phyloP scores from a whole-genome alignment of 495 filamentous ascomycete genomes.

The Aspergillus steynii region DNA sequence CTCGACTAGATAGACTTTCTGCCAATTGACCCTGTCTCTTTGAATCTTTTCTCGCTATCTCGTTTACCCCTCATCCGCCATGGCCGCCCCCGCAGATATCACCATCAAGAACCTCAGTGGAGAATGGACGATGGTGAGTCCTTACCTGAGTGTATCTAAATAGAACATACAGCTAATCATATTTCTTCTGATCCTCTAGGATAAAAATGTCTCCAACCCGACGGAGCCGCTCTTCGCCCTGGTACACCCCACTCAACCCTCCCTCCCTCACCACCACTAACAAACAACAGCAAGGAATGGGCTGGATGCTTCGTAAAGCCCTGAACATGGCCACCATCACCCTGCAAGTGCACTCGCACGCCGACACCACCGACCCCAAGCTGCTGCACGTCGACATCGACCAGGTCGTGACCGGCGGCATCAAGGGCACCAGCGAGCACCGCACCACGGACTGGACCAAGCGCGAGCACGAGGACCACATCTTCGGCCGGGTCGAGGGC shows the following conservation, averaged over 20 bases:
- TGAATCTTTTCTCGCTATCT: neutral
- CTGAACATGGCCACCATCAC: slow-evolving; percentile 72
- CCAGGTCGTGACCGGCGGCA: slow-evolving; percentile 73
- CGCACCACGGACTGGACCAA: slow-evolving; percentile 69
- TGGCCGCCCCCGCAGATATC: slow-evolving; percentile 78
- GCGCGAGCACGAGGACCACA: slow-evolving; percentile 73
- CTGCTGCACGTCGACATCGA: slow-evolving; percentile 77
- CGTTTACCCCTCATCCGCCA: slow-evolving; percentile 41
- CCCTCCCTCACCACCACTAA: slow-evolving; percentile 12
- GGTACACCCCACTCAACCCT: slow-evolving; percentile 33
- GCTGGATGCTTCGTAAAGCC: slow-evolving; percentile 79
- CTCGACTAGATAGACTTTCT: too few species aligned
- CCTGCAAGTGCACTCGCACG: slow-evolving; percentile 66
- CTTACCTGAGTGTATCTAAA: slow-evolving; percentile 11
- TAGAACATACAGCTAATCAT: neutral
- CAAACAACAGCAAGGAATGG: slow-evolving; percentile 67
- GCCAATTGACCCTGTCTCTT: neutral
- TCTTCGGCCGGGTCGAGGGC: slow-evolving; percentile 75
- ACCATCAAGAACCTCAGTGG: slow-evolving; percentile 75
- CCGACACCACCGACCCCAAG: slow-evolving; percentile 38
- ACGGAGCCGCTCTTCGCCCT: slow-evolving; percentile 71
- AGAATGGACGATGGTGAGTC: slow-evolving; percentile 71
- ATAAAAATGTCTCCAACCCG: slow-evolving; percentile 73
- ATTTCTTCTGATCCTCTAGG: slow-evolving; percentile 45
- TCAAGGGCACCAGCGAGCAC: slow-evolving; percentile 69